These are phyloP conservation scores for Erodium trifolium DNA, from an alignment of 441 rosid genomes.

Conservation along the genomic window DNA sequence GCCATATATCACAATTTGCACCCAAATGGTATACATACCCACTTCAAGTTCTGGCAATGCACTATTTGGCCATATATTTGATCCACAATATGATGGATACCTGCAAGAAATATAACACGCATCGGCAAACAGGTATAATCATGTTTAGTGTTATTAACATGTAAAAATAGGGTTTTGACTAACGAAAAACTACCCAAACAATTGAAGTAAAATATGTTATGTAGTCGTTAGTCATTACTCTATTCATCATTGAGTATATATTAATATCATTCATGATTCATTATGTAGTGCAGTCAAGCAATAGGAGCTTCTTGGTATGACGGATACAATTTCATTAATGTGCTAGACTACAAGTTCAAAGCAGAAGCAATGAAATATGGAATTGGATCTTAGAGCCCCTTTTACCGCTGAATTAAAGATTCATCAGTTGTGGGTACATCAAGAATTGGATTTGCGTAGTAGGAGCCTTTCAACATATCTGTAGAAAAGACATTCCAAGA, in stretches of 20 bases:
- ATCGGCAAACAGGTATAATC: conserved; percentile 12
- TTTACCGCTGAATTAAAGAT: conserved; percentile 47
- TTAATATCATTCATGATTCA: too few species aligned
- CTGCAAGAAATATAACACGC: conserved; percentile 35
- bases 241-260: too few species aligned
- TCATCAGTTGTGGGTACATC: conserved; percentile 66
- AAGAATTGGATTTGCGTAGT: conserved; percentile 69
- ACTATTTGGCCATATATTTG: conserved; percentile 76
- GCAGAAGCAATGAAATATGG: conserved; percentile 13
- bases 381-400: conserved; percentile 11
- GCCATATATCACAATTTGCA: background rate
- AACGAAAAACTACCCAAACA: too few species aligned
- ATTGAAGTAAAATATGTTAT: too few species aligned
- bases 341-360: background rate
- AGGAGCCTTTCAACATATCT: conserved; percentile 85
- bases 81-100: conserved; percentile 83
- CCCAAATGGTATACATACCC: conserved; percentile 35
- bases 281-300: too few species aligned
- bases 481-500: conserved; percentile 21
- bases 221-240: too few species aligned
- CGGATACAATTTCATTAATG: conserved; percentile 12
- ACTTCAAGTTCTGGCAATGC: conserved; percentile 78
- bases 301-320: background rate
- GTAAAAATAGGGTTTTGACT: background rate
- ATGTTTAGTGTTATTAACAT: background rate